Conservation (phyloP, 129 eudicot species). For the sunflower (Helianthus annuus) region HanXRQr2.0-SUNRISE NC_035436.2:201539143-201539642, state of each 20-base stretch:
- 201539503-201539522: neutral
- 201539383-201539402: slow-evolving; percentile 16
- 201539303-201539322: slow-evolving; percentile 38
- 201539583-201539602: neutral
- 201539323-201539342: slow-evolving; percentile 33
- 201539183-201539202: neutral
- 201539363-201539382: slow-evolving; percentile 23
- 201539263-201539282: slow-evolving; percentile 36
- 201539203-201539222: neutral
- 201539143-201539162: slow-evolving; percentile 45
- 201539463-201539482: slow-evolving; percentile 13
- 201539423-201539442: slow-evolving; percentile 16
- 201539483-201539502: slow-evolving; percentile 3
- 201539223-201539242: slow-evolving; percentile 33
- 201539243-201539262: slow-evolving; percentile 38
- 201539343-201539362: slow-evolving; percentile 27
- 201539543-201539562: neutral
- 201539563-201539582: neutral
- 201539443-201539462: slow-evolving; percentile 7
- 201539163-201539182: neutral
- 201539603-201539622: neutral
- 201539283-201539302: slow-evolving; percentile 43
- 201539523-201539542: slow-evolving; percentile 15
- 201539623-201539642: neutral
- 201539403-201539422: slow-evolving; percentile 33